Conservation (phyloP, 2,329 filamentous ascomycete genomes). For the Trichoderma sp. region DNA sequence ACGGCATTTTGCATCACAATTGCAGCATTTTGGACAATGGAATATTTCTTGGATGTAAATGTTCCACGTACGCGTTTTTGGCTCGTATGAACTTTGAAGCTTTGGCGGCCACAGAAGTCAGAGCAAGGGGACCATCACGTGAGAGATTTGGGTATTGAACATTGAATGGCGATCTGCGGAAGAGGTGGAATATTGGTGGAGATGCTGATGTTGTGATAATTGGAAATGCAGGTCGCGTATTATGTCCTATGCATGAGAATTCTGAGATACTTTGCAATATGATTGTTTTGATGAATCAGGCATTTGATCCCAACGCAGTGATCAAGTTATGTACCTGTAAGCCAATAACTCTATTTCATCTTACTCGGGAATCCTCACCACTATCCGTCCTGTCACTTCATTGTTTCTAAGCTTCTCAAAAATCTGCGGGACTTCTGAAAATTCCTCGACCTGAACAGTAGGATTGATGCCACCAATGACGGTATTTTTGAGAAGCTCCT, state of each 20-base stretch:
- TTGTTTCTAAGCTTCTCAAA: background rate
- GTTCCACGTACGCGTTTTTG: background rate
- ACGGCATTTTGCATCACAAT: slow-evolving; percentile 37
- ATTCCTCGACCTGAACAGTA: background rate
- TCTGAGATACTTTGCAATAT: background rate
- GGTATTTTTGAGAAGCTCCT: slow-evolving; percentile 15
- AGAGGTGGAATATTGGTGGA: slow-evolving; percentile 7
- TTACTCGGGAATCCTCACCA: slow-evolving; percentile 12
- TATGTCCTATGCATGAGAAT: background rate
- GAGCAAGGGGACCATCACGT: slow-evolving; percentile 5
- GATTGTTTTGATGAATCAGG: background rate
- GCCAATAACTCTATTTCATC: background rate
- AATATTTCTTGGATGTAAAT: background rate
- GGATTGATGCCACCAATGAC: background rate
- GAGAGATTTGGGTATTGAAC: background rate
- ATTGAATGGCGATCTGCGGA: background rate
- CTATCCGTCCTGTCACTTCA: slow-evolving; percentile 3
- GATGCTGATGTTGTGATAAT: background rate
- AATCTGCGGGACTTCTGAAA: background rate
- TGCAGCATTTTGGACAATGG: background rate
- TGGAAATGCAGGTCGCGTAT: background rate
- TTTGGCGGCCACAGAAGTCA: background rate
- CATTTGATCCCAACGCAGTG: background rate
- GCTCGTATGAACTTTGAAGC: background rate
- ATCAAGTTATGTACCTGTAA: background rate